phyloP scores from a whole-genome alignment of 371 early-diverging fungal genomes.

The Parasitella parasitica region DNA sequence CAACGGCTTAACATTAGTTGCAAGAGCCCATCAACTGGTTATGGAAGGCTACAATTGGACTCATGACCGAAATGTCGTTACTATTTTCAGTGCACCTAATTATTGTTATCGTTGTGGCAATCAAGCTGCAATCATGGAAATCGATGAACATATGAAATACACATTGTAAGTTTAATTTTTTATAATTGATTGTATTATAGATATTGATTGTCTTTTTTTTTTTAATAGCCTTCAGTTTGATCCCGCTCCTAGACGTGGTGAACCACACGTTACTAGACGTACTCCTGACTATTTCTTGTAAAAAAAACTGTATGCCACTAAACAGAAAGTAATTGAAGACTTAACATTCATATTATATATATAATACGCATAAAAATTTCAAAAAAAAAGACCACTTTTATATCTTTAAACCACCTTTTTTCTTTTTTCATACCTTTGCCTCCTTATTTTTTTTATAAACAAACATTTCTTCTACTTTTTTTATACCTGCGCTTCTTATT shows the following conservation, averaged over 20 bases:
- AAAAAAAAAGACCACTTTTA: not conserved
- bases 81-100: conserved; percentile 99
- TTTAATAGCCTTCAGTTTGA: conserved; percentile 93
- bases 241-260: conserved; percentile 97
- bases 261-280: conserved; percentile 96
- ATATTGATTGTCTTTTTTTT: not conserved
- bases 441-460: not conserved
- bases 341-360: not conserved
- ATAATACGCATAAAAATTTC: not conserved
- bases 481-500: no score
- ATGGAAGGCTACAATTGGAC: conserved; percentile 95
- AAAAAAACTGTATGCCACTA: conserved; percentile 7
- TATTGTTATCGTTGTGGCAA: conserved; percentile 99
- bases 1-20: conserved; percentile 92
- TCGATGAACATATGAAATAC: conserved; percentile 93
- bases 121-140: conserved; percentile 96
- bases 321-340: not conserved
- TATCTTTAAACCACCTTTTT: not conserved
- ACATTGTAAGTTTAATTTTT: conserved; percentile 69
- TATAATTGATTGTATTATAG: not conserved
- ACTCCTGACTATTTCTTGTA: conserved; percentile 99
- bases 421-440: not conserved
- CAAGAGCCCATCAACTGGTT: conserved; percentile 98
- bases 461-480: not conserved
- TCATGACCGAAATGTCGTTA: conserved; percentile 98